Conservation (phyloP, 352 stramenopile genomes). For the Phytopythium litorale region DNA sequence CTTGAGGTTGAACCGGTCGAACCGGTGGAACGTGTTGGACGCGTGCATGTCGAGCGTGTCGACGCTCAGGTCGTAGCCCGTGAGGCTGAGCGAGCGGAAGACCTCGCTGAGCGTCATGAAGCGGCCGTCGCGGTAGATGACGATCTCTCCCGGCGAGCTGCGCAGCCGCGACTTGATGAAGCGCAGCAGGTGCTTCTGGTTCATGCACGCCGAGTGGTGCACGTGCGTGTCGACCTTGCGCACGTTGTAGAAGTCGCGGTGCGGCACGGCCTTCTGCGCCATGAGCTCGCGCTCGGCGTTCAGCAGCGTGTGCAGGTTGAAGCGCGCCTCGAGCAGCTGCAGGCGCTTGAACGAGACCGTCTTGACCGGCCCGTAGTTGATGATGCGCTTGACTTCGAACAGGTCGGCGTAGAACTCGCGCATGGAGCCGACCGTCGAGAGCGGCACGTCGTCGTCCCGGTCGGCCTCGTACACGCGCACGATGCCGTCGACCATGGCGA, state of each 20-base stretch:
- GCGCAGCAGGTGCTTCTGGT: slow-evolving; percentile 93
- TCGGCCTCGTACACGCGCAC: slow-evolving; percentile 39
- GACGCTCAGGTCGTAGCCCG: slow-evolving; percentile 97
- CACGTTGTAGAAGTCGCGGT: slow-evolving; percentile 99
- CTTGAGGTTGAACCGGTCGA: slow-evolving; percentile 99
- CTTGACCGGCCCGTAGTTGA: slow-evolving; percentile 87
- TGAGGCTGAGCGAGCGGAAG: slow-evolving; percentile 92
- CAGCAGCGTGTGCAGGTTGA: slow-evolving; percentile 95
- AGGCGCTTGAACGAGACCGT: slow-evolving; percentile 84
- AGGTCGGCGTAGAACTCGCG: slow-evolving; percentile 71
- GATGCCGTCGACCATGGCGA: slow-evolving; percentile 60
- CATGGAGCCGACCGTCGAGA: slow-evolving; percentile 37
- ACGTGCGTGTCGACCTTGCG: slow-evolving; percentile 99
- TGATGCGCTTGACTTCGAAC: slow-evolving; percentile 83
- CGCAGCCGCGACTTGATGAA: slow-evolving; percentile 87
- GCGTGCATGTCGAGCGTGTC: slow-evolving; percentile 99
- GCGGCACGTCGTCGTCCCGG: slow-evolving; percentile 14
- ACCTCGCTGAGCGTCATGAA: slow-evolving; percentile 96
- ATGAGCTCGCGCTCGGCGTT: slow-evolving; percentile 95
- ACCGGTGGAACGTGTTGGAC: slow-evolving; percentile 99
- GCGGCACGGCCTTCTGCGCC: slow-evolving; percentile 94
- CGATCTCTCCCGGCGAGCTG: slow-evolving; percentile 88
- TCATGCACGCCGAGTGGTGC: slow-evolving; percentile 96
- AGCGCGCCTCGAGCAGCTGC: slow-evolving; percentile 89
- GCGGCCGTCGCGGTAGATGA: slow-evolving; percentile 94